Evolutionary conservation across 108 stramenopile species (phyloP).

Genomic region (Seminavis robusta): DNA sequence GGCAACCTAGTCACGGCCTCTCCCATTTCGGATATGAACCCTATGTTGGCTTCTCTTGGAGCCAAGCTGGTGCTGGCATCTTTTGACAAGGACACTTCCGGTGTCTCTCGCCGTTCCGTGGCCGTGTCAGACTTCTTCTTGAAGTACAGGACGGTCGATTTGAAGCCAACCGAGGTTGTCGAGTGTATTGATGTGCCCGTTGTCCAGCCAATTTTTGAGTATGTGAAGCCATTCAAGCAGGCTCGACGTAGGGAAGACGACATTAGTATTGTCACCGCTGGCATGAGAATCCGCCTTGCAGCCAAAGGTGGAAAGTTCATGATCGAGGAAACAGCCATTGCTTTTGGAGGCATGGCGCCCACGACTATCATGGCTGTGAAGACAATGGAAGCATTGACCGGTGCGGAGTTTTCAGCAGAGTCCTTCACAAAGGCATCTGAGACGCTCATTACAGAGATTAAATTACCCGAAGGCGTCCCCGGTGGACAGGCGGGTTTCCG

Average conservation of each 20-base stretch:
- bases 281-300: conserved; percentile 74
- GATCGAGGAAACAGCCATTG: conserved; percentile 65
- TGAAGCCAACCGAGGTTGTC: conserved; percentile 75
- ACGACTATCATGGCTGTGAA: conserved; percentile 75
- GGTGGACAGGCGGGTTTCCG: conserved; percentile 93
- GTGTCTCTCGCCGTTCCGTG: conserved; percentile 50
- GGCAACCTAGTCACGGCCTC: conserved; percentile 95
- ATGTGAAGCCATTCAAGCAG: conserved; percentile 91
- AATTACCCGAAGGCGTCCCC: conserved; percentile 74
- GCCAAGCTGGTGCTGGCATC: conserved; percentile 69
- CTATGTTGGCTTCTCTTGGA: conserved; percentile 72
- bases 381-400: conserved; percentile 61
- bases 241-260: conserved; percentile 93
- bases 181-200: conserved; percentile 78
- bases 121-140: conserved; percentile 84
- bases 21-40: conserved; percentile 96
- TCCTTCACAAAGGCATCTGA: conserved; percentile 61
- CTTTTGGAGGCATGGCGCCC: conserved; percentile 95
- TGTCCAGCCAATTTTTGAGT: conserved; percentile 65
- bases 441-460: conserved; percentile 69
- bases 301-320: conserved; percentile 36
- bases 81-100: conserved; percentile 21
- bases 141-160: conserved; percentile 82
- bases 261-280: conserved; percentile 92
- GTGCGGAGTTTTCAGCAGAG: conserved; percentile 47